Evolutionary conservation across 441 rosid genomes (phyloP), one percentile per base, ranked within the genome.

Genomic region (Hura crepitans): DNA sequence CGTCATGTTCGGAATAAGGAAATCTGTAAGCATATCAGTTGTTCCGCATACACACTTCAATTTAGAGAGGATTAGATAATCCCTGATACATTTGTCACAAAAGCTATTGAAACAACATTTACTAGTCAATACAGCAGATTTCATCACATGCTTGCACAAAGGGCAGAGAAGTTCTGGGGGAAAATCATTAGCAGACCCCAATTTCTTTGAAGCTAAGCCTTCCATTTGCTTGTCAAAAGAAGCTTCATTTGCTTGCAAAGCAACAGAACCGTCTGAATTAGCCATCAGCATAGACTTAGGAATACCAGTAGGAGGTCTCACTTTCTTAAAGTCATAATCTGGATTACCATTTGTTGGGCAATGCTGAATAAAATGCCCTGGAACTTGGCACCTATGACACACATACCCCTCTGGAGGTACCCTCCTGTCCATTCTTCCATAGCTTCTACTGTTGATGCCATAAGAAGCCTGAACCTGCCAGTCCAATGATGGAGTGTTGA

Each of bases 291-390:
- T 35, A 35, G 39, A 35, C 39, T 35, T 35, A 8, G 39, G 39
- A 35, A 35, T 35, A 35, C 39, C 39, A 35, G 39, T 35, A 35
- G 39, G 39, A 71, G 83, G 90, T 76, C 79, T 89, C 75, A 82
- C 75, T 83, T 69, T 81, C 78, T 84, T 90, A 68, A 89, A 79
- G 76, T 90, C 92, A 66, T 78, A 92, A 69, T 28, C 81, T n/a
- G 97, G 96, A 77, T 92, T 95, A 35, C 96, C 93, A 71, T 92
- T 89, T 35, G 97, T 92, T 43, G 93, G 98, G 70, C 97, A 92
- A 65, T 92, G 89, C 77, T 92, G 97, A 76, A 92, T 89, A 75
- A 85, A 89, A 80, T 92, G 98, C 22, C 98, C 79, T 42, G 89
- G 81, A 62, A 85, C 84, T 56, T 78, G 81, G 74, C 98, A 92